These are phyloP conservation scores for Trametes meyenii DNA, from an alignment of 768 basidiomycete genomes.

Conservation along the genomic window DNA sequence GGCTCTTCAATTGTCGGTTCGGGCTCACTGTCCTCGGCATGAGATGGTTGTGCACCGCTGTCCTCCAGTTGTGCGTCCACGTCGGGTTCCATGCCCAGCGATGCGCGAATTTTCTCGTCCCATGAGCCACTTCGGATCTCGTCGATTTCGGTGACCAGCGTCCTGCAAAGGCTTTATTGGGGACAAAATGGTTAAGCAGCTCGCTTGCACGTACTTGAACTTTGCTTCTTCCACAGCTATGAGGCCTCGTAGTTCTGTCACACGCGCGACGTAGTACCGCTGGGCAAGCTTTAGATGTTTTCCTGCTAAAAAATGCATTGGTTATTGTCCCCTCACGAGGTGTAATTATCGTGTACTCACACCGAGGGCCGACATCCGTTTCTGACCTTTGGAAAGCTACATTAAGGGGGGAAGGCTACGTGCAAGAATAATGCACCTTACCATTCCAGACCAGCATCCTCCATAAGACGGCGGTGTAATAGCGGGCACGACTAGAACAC, in stretches of 20 bases:
- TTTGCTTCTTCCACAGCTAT: slow-evolving; percentile 73
- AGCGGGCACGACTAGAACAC: slow-evolving; percentile 62
- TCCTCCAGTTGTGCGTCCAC: not conserved
- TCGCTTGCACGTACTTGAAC: slow-evolving; percentile 61
- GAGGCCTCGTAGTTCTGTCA: slow-evolving; percentile 69
- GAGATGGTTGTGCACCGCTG: not conserved
- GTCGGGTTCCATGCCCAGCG: not conserved
- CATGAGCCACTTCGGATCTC: slow-evolving; percentile 69
- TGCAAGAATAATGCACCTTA: slow-evolving; percentile 37
- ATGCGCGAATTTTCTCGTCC: slow-evolving; percentile 53
- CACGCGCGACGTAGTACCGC: slow-evolving; percentile 68
- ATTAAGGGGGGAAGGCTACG: slow-evolving; percentile 6
- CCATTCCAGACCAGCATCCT: slow-evolving; percentile 66
- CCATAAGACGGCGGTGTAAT: slow-evolving; percentile 70
- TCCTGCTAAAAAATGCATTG: slow-evolving; percentile 48
- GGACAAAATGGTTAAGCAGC: not conserved
- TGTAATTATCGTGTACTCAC: slow-evolving; percentile 18
- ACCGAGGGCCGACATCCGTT: slow-evolving; percentile 57
- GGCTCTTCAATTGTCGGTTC: not conserved
- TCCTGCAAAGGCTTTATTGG: slow-evolving; percentile 40
- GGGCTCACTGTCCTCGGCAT: not conserved
- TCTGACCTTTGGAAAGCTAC: slow-evolving; percentile 42
- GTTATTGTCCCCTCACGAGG: slow-evolving; percentile 12
- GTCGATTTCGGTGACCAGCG: slow-evolving; percentile 72
- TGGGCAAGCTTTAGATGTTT: slow-evolving; percentile 72